Conservation (phyloP, 371 early-diverging fungal species). For the Mucor mucedo region DNA sequence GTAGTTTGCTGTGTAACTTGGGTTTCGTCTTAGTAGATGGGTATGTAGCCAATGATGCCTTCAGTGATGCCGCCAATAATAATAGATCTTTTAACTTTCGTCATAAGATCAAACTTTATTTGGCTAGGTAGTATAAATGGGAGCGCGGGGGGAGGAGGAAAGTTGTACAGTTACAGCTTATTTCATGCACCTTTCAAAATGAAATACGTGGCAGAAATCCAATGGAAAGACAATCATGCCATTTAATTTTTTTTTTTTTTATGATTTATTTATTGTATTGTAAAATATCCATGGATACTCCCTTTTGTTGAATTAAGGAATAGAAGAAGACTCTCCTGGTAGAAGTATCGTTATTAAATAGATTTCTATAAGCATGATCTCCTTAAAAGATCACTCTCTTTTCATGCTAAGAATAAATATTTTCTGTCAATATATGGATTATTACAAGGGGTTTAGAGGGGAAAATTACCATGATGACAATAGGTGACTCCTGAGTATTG, state of each 20-base stretch:
- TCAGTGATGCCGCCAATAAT: constrained; percentile 11
- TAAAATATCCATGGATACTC: background rate
- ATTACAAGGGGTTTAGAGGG: background rate
- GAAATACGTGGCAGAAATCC: background rate
- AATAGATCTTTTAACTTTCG: constrained; percentile 11
- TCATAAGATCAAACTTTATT: constrained; percentile 8
- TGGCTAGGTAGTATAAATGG: background rate
- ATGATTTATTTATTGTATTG: no score
- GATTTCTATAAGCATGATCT: background rate
- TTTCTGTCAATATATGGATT: background rate
- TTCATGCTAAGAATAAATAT: constrained; percentile 3
- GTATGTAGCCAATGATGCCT: no score
- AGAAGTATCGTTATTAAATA: background rate
- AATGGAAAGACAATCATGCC: background rate
- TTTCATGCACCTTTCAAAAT: background rate
- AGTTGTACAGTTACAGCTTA: no score
- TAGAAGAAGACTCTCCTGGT: background rate
- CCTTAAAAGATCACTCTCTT: constrained; percentile 9
- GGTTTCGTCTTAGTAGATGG: no score
- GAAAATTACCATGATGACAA: constrained; percentile 64
- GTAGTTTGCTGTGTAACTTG: no score
- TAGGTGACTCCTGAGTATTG: constrained; percentile 85
- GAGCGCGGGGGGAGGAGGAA: no score
- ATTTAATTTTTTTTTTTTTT: no score
- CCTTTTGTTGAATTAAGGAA: background rate